Conservation (phyloP, 352 stramenopile genomes). For the Plasmopara halstedii region DNA sequence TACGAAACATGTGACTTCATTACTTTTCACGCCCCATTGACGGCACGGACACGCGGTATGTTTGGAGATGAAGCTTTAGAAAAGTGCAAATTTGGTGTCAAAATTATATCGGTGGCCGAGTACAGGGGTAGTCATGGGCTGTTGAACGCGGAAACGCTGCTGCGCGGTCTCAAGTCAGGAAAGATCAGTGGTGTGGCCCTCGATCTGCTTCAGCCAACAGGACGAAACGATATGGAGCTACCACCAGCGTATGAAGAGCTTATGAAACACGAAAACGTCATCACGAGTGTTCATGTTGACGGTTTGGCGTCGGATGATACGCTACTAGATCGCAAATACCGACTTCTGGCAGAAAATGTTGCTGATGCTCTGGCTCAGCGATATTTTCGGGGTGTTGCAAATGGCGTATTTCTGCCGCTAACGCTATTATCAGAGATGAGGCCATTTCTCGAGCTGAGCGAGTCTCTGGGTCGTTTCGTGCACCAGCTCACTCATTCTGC, state of each 20-base stretch:
- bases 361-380: slow-evolving; percentile 58
- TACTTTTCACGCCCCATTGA: slow-evolving; percentile 93
- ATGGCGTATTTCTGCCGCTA: slow-evolving; percentile 76
- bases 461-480: slow-evolving; percentile 65
- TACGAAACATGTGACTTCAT: slow-evolving; percentile 87
- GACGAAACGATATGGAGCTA: slow-evolving; percentile 16
- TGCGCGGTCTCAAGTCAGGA: slow-evolving; percentile 55
- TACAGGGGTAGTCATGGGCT: slow-evolving; percentile 66
- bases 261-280: slow-evolving; percentile 81
- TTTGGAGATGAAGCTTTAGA: slow-evolving; percentile 73
- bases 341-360: slow-evolving; percentile 70
- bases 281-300: slow-evolving; percentile 85
- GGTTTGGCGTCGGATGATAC: slow-evolving; percentile 80
- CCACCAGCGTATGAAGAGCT: slow-evolving; percentile 53
- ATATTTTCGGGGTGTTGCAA: slow-evolving; percentile 75
- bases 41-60: slow-evolving; percentile 86
- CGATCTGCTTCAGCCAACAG: slow-evolving; percentile 49
- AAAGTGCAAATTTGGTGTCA: slow-evolving; percentile 87
- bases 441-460: slow-evolving; percentile 63
- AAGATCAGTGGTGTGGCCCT: slow-evolving; percentile 81
- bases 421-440: slow-evolving; percentile 76
- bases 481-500: slow-evolving; percentile 59
- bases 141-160: slow-evolving; percentile 74
- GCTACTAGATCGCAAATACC: slow-evolving; percentile 59
- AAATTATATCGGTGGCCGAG: slow-evolving; percentile 80